phyloP scores from a whole-genome alignment of 1,284 basidiomycete genomes.

The Irpex lacteus region DNA sequence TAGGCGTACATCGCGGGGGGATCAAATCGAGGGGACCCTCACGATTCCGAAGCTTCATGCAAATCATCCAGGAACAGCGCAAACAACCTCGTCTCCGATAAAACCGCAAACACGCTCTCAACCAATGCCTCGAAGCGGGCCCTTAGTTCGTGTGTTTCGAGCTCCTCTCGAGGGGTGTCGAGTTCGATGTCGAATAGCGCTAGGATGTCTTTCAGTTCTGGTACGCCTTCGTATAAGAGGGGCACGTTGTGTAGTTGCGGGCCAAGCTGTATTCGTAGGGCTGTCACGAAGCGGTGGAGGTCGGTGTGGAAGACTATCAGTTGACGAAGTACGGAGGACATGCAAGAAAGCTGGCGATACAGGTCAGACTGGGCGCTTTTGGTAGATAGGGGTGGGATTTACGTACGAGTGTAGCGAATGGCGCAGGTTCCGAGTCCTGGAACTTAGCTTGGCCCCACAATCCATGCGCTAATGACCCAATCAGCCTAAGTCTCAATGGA shows the following conservation, averaged over 20 bases:
- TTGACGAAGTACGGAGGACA: constrained; percentile 67
- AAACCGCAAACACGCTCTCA: constrained; percentile 63
- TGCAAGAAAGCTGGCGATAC: constrained; percentile 49
- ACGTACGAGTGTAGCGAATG: constrained; percentile 61
- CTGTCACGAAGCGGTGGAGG: constrained; percentile 60
- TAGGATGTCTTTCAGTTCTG: constrained; percentile 63
- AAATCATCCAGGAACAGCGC: constrained; percentile 70
- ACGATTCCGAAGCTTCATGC: constrained; percentile 72
- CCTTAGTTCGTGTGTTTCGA: constrained; percentile 57
- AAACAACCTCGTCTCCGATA: constrained; percentile 64
- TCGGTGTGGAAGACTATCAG: constrained; percentile 71
- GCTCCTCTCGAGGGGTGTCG: constrained; percentile 48
- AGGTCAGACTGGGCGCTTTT: constrained; percentile 2
- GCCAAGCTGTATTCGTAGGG: constrained; percentile 55
- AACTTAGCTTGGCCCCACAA: constrained; percentile 76
- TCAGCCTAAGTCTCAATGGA: constrained; percentile 8
- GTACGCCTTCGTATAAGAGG: constrained; percentile 64
- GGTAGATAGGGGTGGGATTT: not conserved
- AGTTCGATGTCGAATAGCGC: constrained; percentile 50
- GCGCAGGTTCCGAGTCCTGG: constrained; percentile 57
- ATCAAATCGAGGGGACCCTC: constrained; percentile 21
- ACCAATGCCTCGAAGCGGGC: constrained; percentile 67
- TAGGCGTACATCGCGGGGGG: not conserved
- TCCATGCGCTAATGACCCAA: constrained; percentile 48
- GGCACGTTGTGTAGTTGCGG: constrained; percentile 67